phyloP scores from a whole-genome alignment of 1,284 basidiomycete genomes.

The Phaffia rhodozyma region DNA sequence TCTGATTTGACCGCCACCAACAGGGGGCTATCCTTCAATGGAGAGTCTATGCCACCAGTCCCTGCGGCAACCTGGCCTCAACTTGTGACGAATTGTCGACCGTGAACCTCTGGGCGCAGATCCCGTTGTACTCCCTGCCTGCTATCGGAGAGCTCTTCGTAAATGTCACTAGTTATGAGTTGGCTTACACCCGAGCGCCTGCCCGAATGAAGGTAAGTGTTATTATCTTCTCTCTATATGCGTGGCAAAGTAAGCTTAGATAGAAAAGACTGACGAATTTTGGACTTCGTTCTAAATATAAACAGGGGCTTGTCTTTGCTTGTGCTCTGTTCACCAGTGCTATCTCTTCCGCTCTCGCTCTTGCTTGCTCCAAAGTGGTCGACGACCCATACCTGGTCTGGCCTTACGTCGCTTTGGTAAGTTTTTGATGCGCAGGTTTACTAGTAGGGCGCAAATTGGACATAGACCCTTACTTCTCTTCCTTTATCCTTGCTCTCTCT shows the following conservation, averaged over 20 bases:
- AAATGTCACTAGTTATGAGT: conserved; percentile 40
- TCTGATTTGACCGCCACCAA: conserved; percentile 28
- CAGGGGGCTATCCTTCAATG: conserved; percentile 37
- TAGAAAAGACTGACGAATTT: not conserved
- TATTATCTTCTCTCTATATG: not conserved
- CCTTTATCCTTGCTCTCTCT: conserved; percentile 25
- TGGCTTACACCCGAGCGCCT: conserved; percentile 38
- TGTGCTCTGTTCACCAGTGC: conserved; percentile 37
- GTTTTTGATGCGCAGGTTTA: not conserved
- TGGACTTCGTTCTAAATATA: not conserved
- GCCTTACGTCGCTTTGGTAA: conserved; percentile 35
- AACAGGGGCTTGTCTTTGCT: not conserved
- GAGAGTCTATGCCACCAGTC: conserved; percentile 38
- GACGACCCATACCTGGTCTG: conserved; percentile 39
- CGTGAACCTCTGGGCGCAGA: conserved; percentile 10
- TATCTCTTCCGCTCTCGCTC: conserved; percentile 36
- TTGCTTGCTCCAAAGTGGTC: conserved; percentile 30
- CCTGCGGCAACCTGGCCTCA: conserved; percentile 16
- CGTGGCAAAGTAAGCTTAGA: not conserved
- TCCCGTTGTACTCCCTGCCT: conserved; percentile 37
- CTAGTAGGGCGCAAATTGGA: not conserved
- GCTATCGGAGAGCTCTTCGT: conserved; percentile 41
- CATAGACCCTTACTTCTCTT: conserved; percentile 22
- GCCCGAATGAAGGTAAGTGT: conserved; percentile 37
- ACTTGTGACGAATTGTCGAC: not conserved